Conservation (phyloP, 441 rosid genomes). For the Adansonia rubrostipa region DNA sequence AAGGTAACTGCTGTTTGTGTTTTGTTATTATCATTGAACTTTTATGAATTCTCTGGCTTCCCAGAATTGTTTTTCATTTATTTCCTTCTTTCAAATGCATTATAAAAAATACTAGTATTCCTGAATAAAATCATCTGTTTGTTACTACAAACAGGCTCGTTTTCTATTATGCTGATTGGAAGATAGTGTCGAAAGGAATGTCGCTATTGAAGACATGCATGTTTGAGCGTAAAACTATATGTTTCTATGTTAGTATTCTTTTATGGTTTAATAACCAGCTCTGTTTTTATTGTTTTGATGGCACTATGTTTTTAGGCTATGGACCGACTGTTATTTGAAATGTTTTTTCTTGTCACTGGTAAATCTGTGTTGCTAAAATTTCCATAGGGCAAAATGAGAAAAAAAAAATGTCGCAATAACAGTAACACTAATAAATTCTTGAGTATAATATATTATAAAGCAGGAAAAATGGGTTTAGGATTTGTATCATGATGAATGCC, state of each 20-base stretch:
- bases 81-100: neutral
- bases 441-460: neutral
- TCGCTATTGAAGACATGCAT: neutral
- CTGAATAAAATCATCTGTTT: neutral
- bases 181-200: neutral
- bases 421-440: neutral
- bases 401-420: neutral
- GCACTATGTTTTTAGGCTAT: neutral
- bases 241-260: neutral
- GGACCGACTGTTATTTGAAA: neutral
- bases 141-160: neutral
- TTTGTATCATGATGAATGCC: slow-evolving; percentile 15
- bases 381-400: neutral
- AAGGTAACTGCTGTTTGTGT: slow-evolving; percentile 50
- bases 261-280: neutral
- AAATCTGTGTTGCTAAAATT: neutral
- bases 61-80: neutral
- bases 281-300: slow-evolving; percentile 8
- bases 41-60: neutral
- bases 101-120: neutral
- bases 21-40: neutral
- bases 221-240: neutral
- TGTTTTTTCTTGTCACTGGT: neutral
- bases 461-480: neutral
- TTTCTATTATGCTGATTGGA: slow-evolving; percentile 13